phyloP scores from a whole-genome alignment of 441 rosid species.

The Dalechampia spathulata region DNA sequence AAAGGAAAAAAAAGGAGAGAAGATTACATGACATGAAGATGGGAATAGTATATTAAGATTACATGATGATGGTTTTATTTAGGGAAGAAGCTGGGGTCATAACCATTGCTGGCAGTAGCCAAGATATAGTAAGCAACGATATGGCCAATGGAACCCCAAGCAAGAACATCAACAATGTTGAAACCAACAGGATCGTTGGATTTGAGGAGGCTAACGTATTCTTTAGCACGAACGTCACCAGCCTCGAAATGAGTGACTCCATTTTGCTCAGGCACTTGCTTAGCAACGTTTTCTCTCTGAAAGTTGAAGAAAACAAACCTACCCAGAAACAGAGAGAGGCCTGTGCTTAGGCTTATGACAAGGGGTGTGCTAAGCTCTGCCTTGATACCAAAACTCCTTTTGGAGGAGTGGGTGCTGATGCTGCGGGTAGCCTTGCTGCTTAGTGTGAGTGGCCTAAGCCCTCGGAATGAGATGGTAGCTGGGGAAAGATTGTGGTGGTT shows the following conservation, averaged over 20 bases:
- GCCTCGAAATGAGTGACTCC: slow-evolving; percentile 93
- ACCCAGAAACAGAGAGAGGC: slow-evolving; percentile 85
- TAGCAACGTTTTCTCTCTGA: slow-evolving; percentile 94
- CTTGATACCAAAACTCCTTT: slow-evolving; percentile 26
- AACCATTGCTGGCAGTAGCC: slow-evolving; percentile 93
- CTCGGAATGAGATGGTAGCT: slow-evolving; percentile 53
- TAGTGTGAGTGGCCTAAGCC: slow-evolving; percentile 49
- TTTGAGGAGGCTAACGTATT: slow-evolving; percentile 80
- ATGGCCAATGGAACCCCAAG: slow-evolving; percentile 98
- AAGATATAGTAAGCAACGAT: slow-evolving; percentile 92
- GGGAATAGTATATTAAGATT: too few relatives aligned
- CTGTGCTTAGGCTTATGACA: slow-evolving; percentile 92
- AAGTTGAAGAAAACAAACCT: slow-evolving; percentile 97
- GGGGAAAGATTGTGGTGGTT: slow-evolving; percentile 25
- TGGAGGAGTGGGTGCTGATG: slow-evolving; percentile 13
- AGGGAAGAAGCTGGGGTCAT: slow-evolving; percentile 72
- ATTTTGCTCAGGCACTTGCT: slow-evolving; percentile 96
- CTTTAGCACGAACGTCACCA: slow-evolving; percentile 86
- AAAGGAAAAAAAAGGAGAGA: too few relatives aligned
- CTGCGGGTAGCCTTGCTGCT: slow-evolving; percentile 25
- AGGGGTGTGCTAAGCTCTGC: slow-evolving; percentile 67
- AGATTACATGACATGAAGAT: too few relatives aligned
- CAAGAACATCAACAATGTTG: slow-evolving; percentile 92
- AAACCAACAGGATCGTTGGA: slow-evolving; percentile 95
- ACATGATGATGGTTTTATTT: too few relatives aligned